Evolutionary conservation across 805 yeast species (phyloP).

Genomic region (Candida qinlingensis): DNA sequence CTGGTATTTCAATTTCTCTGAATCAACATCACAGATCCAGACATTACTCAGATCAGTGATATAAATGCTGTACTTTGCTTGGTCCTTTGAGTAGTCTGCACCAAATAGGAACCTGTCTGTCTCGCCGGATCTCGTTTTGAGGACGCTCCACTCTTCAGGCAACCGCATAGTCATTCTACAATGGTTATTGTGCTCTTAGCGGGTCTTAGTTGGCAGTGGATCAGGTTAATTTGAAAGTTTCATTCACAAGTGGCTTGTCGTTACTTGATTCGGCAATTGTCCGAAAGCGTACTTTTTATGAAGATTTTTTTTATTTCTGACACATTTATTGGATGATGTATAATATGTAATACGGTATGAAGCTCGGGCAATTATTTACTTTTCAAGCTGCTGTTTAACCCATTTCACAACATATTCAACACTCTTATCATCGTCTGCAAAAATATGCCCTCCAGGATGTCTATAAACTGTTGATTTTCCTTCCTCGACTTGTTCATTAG

Average conservation of each 20-base stretch:
- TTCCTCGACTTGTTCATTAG: neutral
- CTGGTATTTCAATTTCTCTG: slow-evolving; percentile 11
- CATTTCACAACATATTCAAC: slow-evolving; percentile 5
- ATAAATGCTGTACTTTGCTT: slow-evolving; percentile 13
- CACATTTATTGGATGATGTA: too few species aligned
- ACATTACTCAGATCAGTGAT: slow-evolving; percentile 21
- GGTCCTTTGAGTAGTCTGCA: slow-evolving; percentile 11
- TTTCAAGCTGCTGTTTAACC: slow-evolving; percentile 1
- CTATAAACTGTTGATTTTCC: neutral
- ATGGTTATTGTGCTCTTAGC: neutral
- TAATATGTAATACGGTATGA: too few species aligned
- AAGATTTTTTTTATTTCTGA: too few species aligned
- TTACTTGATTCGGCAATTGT: neutral
- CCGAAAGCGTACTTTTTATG: too few species aligned
- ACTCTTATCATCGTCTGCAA: slow-evolving; percentile 10
- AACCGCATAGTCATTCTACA: slow-evolving; percentile 12
- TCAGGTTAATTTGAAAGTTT: neutral
- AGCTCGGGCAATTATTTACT: too few species aligned
- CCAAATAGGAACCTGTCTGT: slow-evolving; percentile 16
- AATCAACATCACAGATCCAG: slow-evolving; percentile 21
- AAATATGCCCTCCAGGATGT: slow-evolving; percentile 11
- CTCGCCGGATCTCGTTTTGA: slow-evolving; percentile 6
- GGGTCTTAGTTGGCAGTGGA: neutral
- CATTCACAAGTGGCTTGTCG: slow-evolving; percentile 1
- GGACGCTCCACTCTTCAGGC: slow-evolving; percentile 20